phyloP scores from a whole-genome alignment of 2,329 filamentous ascomycete genomes.

The Trichophyton equinum region DNA sequence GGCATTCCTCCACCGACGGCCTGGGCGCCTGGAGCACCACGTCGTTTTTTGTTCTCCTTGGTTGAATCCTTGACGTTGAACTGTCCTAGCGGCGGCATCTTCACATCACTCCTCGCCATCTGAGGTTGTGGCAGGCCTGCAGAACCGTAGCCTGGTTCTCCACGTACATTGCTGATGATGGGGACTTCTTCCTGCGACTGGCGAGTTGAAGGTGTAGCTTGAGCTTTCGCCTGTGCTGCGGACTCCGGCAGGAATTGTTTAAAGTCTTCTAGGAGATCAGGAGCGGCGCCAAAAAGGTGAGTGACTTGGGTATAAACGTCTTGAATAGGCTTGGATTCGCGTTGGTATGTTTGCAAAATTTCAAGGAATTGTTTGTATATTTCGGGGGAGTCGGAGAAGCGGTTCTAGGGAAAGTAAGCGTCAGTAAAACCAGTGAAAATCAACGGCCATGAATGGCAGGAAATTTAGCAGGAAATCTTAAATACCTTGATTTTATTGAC shows the following conservation, averaged over 20 bases:
- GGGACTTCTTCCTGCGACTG: slow-evolving; percentile 57
- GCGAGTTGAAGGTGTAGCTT: slow-evolving; percentile 42
- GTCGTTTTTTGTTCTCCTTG: slow-evolving; percentile 84
- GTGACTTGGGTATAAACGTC: slow-evolving; percentile 98
- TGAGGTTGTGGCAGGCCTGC: slow-evolving; percentile 35
- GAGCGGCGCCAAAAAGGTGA: slow-evolving; percentile 79
- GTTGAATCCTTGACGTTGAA: slow-evolving; percentile 75
- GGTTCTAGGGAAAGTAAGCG: slow-evolving; percentile 50
- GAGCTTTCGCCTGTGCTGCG: slow-evolving; percentile 54
- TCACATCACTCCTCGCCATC: slow-evolving; percentile 42
- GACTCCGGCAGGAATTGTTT: slow-evolving; percentile 97
- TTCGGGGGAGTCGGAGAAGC: slow-evolving; percentile 89
- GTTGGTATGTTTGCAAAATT: slow-evolving; percentile 94
- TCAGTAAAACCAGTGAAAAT: background rate
- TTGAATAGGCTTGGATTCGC: slow-evolving; percentile 95
- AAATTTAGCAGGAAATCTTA: slow-evolving; percentile 15
- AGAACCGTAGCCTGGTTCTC: slow-evolving; percentile 37
- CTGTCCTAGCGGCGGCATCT: slow-evolving; percentile 87
- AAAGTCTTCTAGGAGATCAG: slow-evolving; percentile 92
- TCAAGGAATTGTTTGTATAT: slow-evolving; percentile 99
- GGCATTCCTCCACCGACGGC: slow-evolving; percentile 24
- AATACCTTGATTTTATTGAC: slow-evolving; percentile 97
- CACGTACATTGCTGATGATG: slow-evolving; percentile 52
- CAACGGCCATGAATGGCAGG: background rate
- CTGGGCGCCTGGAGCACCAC: slow-evolving; percentile 42